Evolutionary conservation across 2,329 filamentous ascomycete genomes (phyloP).

Genomic region (Aspergillus fumigatus): DNA sequence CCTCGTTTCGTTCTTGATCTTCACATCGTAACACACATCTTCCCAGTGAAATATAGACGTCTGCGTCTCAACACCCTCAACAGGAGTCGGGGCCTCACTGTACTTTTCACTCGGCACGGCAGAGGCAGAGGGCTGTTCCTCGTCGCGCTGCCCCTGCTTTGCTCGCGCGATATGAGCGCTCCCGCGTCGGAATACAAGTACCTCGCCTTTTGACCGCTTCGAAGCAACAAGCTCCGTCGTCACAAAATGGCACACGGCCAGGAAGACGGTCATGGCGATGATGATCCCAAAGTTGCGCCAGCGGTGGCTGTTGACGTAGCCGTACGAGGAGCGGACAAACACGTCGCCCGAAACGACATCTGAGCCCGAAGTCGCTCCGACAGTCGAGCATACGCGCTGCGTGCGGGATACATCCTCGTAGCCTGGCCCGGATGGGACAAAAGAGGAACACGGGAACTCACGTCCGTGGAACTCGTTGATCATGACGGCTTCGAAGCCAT

Average conservation of each 20-base stretch:
- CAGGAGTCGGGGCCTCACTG: neutral
- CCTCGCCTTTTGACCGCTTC: conserved; percentile 69
- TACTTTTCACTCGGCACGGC: neutral
- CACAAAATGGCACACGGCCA: conserved; percentile 54
- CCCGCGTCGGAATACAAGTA: conserved; percentile 66
- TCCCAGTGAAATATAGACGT: conserved; percentile 80
- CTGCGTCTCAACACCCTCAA: conserved; percentile 50
- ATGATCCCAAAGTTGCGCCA: conserved; percentile 69
- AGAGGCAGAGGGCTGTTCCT: neutral
- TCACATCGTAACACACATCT: conserved; percentile 71
- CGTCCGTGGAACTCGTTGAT: conserved; percentile 71
- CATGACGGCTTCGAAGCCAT: conserved; percentile 74
- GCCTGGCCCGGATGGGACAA: conserved; percentile 37
- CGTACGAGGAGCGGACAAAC: conserved; percentile 52
- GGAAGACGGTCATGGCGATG: conserved; percentile 57
- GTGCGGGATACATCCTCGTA: conserved; percentile 32
- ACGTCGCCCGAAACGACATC: conserved; percentile 53
- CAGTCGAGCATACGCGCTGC: conserved; percentile 51
- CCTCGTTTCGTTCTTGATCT: conserved; percentile 66
- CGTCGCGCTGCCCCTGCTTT: neutral
- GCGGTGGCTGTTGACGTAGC: conserved; percentile 54
- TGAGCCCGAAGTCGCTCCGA: conserved; percentile 54
- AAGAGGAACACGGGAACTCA: conserved; percentile 48
- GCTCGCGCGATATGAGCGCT: conserved; percentile 9
- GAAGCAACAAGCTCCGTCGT: conserved; percentile 43